Base-by-base conservation (phyloP, 495 filamentous ascomycete genomes). In the Chaetomidium leptoderma region DNA sequence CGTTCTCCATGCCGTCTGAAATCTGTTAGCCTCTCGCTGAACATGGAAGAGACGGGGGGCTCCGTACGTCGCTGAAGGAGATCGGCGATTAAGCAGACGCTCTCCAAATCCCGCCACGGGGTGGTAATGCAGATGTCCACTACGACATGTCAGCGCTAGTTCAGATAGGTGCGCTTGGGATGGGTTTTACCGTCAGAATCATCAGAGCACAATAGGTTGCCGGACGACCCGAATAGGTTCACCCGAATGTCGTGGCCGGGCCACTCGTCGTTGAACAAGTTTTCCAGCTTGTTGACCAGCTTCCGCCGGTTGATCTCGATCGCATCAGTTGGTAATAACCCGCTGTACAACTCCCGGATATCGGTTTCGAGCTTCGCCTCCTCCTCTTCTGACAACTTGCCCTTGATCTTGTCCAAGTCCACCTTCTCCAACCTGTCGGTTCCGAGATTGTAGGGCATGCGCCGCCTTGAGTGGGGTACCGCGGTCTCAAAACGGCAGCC, bases 111-210 rank as follows among this genome's bases (percentile, higher is more conserved):
- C 52, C 73, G 92, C 79, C 86, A 88, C 36, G 86, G 78, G 32
- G 93, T 97, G 27, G 89, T 93, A 61, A 98, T 96, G 76, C 93
- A 98, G 23, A 98, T 92, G 70, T 98, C 93, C 69, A 97, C 92
- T 97, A 42, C 13, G 21, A 30, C 32, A 35, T n/a, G 72, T 77
- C 54, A 65, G 67, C 55, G n/a, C 26, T 17, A 13, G 2, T 1
- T 23, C 7, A 53, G 37, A 49, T 35, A 23, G 6, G 6, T 11
- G 33, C 5, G 3, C 0, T 5, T 29, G 19, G 81, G 83, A 62
- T 74, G 14, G 1, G 10, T 55, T n/a, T 4, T 44, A 97, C 92
- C 91, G 76, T 98, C 93, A 52, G 95, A 97, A 66, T 97, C 91
- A 74, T 89, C 92, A 17, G 95, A 95, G 69, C 90, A 96, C 36